phyloP scores from a whole-genome alignment of 495 filamentous ascomycete genomes.

The Penicillium turbatum region DNA sequence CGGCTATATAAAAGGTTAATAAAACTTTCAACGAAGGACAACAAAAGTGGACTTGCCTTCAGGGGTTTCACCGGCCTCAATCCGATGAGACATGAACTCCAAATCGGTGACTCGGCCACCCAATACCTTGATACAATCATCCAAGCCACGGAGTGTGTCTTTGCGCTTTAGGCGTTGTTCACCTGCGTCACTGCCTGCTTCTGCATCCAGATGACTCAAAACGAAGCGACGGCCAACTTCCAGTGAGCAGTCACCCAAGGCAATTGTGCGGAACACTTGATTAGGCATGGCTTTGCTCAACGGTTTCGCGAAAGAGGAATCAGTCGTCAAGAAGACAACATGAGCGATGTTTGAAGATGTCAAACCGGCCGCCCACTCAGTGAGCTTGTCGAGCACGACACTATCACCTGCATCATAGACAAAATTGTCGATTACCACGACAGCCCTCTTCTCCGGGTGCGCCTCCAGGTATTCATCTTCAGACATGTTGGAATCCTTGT shows the following conservation, averaged over 20 bases:
- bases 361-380: conserved; percentile 87
- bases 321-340: conserved; percentile 94
- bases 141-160: conserved; percentile 59
- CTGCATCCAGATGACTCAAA: conserved; percentile 68
- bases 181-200: conserved; percentile 36
- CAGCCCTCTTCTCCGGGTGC: conserved; percentile 77
- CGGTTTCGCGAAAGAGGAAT: conserved; percentile 83
- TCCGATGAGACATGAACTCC: conserved; percentile 84
- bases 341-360: conserved; percentile 89
- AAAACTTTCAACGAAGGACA: not conserved
- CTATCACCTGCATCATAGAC: conserved; percentile 65
- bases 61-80: conserved; percentile 85
- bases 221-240: conserved; percentile 87
- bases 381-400: conserved; percentile 83
- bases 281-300: conserved; percentile 85
- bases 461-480: conserved; percentile 90
- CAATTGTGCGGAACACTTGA: conserved; percentile 80
- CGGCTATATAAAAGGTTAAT: conserved; percentile 46
- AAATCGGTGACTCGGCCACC: conserved; percentile 92
- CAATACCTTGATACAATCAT: conserved; percentile 73
- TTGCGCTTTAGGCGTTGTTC: conserved; percentile 34
- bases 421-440: conserved; percentile 94
- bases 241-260: conserved; percentile 78
- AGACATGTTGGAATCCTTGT: conserved; percentile 65
- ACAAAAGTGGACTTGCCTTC: conserved; percentile 36